These are phyloP conservation scores for Phoma sp. DNA, from an alignment of 2,329 filamentous ascomycete genomes.

Conservation along the genomic window DNA sequence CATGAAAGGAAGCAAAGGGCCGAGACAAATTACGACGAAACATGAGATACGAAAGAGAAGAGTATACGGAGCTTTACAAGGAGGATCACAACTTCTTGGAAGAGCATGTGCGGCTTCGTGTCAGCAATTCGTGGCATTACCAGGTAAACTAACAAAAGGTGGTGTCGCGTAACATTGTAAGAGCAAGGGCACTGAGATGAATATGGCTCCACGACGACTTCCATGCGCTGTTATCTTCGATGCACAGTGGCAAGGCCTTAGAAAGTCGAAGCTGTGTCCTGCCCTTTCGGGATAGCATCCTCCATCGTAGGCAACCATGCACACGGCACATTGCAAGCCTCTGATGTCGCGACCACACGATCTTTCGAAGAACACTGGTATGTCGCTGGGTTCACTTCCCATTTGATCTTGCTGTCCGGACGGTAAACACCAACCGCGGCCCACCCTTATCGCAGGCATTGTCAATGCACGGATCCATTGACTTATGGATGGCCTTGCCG, in stretches of 20 bases:
- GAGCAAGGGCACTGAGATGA: background rate
- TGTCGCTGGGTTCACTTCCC: background rate
- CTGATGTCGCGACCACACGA: slow-evolving; percentile 4
- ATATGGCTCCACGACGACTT: background rate
- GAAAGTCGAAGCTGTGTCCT: slow-evolving; percentile 3
- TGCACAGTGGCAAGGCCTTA: background rate
- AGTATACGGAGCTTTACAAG: too few species aligned
- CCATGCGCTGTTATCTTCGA: background rate
- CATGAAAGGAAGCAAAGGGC: too few species aligned
- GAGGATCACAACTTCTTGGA: too few species aligned
- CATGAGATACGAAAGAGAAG: too few species aligned
- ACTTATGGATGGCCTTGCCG: background rate
- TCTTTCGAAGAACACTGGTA: background rate
- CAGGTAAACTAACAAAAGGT: too few species aligned
- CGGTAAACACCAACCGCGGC: slow-evolving; percentile 3
- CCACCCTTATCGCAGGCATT: slow-evolving; percentile 18
- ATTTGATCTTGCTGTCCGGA: slow-evolving; percentile 4
- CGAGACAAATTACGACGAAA: too few species aligned
- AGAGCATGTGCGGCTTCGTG: too few species aligned
- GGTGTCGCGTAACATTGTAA: too few species aligned
- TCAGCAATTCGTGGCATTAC: too few species aligned
- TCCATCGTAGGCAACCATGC: background rate
- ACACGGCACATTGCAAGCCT: slow-evolving; percentile 7
- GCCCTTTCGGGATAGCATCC: slow-evolving; percentile 1
- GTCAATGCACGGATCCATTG: background rate